Evolutionary conservation across 306 rosid genomes (phyloP).

Genomic region (Cucurbita ficifolia): DNA sequence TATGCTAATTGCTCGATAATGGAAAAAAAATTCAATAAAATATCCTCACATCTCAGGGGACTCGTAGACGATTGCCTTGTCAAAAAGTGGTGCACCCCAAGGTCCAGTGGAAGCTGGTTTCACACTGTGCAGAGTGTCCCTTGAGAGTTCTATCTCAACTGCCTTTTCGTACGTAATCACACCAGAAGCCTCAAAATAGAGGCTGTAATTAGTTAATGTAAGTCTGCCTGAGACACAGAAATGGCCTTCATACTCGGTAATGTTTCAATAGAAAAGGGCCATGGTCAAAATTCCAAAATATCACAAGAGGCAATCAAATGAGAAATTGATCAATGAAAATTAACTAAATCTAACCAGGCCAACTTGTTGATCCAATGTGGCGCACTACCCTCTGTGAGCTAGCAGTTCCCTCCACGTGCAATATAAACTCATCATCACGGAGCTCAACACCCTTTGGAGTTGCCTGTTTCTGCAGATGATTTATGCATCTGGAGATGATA

Average conservation of each 20-base stretch:
- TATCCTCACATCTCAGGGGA: slow-evolving; percentile 55
- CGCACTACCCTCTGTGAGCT: slow-evolving; percentile 72
- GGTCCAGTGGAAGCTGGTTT: slow-evolving; percentile 72
- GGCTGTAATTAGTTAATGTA: slow-evolving; percentile 71
- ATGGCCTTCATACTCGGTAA: background rate
- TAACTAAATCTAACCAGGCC: slow-evolving; percentile 53
- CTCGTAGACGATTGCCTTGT: slow-evolving; percentile 65
- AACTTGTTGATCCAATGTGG: slow-evolving; percentile 73
- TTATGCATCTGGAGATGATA: slow-evolving; percentile 28
- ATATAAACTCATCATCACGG: slow-evolving; percentile 59
- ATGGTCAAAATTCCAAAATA: background rate
- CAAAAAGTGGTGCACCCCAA: slow-evolving; percentile 92
- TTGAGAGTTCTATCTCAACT: slow-evolving; percentile 56
- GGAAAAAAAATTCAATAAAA: background rate
- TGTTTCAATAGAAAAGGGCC: background rate
- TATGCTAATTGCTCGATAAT: background rate
- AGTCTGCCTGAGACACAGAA: slow-evolving; percentile 59
- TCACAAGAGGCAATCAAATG: background rate
- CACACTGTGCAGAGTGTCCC: slow-evolving; percentile 37
- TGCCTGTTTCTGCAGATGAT: slow-evolving; percentile 51
- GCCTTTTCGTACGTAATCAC: slow-evolving; percentile 64
- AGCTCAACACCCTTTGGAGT: slow-evolving; percentile 61
- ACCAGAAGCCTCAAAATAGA: slow-evolving; percentile 87
- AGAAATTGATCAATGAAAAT: background rate
- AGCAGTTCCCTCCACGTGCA: slow-evolving; percentile 91